A percentile compares a stretch with the other conserved stretches of the same genome.
Evolutionary conservation across 768 basidiomycete genomes (phyloP).

Genomic region (Russula sp.): DNA sequence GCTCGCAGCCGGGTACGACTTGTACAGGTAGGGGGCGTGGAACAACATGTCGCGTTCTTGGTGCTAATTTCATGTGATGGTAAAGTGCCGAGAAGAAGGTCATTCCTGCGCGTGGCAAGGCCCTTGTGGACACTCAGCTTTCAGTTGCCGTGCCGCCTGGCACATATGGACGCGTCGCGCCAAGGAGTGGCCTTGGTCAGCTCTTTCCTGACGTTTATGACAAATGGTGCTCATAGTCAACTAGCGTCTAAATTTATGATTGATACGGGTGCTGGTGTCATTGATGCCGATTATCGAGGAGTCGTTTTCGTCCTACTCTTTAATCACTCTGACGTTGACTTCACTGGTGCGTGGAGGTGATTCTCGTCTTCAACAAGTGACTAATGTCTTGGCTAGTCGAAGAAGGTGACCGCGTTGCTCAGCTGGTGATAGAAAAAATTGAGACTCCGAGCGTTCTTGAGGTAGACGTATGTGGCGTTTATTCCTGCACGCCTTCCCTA

Average conservation of each 20-base stretch:
- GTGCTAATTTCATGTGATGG: background rate
- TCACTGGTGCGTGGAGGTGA: conserved; percentile 48
- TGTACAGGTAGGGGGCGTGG: conserved; percentile 68
- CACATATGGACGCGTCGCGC: conserved; percentile 95
- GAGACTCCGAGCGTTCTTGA: conserved; percentile 79
- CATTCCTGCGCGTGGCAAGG: conserved; percentile 87
- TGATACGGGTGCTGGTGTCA: conserved; percentile 94
- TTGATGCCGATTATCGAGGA: conserved; percentile 96
- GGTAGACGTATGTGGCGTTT: conserved; percentile 56
- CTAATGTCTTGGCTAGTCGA: conserved; percentile 46
- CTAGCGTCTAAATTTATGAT: conserved; percentile 96
- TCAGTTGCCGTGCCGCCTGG: conserved; percentile 91
- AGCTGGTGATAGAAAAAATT: conserved; percentile 88
- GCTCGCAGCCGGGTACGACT: conserved; percentile 89
- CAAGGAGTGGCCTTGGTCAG: conserved; percentile 86
- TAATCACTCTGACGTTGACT: conserved; percentile 87
- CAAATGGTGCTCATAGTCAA: background rate
- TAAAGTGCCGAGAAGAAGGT: conserved; percentile 74
- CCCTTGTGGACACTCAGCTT: conserved; percentile 83
- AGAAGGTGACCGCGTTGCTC: conserved; percentile 93
- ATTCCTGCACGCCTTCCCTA: background rate
- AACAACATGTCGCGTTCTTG: background rate
- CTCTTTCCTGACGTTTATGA: background rate
- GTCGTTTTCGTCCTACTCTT: conserved; percentile 86
- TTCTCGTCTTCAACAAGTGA: background rate